Base-by-base conservation (phyloP, 2,329 filamentous ascomycete genomes). In the Salinomyces thailandicus region DNA sequence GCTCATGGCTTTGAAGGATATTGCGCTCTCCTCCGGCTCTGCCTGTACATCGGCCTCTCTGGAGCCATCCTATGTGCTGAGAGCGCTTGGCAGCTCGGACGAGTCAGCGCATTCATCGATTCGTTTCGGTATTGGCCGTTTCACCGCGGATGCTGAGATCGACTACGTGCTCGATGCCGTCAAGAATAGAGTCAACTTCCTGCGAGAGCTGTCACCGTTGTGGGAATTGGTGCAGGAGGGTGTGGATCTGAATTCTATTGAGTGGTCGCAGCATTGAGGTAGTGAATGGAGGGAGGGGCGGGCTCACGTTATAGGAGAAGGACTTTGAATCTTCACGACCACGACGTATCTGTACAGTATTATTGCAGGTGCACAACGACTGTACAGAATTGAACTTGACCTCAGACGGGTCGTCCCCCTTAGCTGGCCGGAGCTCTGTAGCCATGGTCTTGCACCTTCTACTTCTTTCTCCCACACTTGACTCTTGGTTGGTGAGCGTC, bases 151-250 rank as follows among this genome's bases (percentile, higher is more conserved):
- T 54, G 73, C 71, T 18, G 91, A 98, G 68, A 93, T 98, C 44
- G 89, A 98, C 60, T 98, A 98, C 55, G 91, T 98, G 8, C 69
- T 98, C 39, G 91, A 94, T 66, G 89, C 91, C 0, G 91, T 98
- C 1, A 75, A 75, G 60, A 85, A 93, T 58, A 77, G 91, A 35
- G 91, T 98, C 29, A 81, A 77, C 12, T 96, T 96, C 71, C 68
- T 98, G 53, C 77, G 91, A 52, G 91, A 98, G 66, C 69, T 98
- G 48, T 95, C 87, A 59, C 91, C 91, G 26, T 67, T 98, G 39
- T 98, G 91, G 91, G 91, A 98, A 64, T 66, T 98, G 47, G 91
- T 98, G 9, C 91, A 98, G 65, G 91, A 98, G 61, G 91, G 91
- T 12, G 76, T 98, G 46, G 91, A 94, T 57, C 67, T 98, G 49